Conservation (phyloP, 2,329 filamentous ascomycete species). For the Fusarium sp. region DNA sequence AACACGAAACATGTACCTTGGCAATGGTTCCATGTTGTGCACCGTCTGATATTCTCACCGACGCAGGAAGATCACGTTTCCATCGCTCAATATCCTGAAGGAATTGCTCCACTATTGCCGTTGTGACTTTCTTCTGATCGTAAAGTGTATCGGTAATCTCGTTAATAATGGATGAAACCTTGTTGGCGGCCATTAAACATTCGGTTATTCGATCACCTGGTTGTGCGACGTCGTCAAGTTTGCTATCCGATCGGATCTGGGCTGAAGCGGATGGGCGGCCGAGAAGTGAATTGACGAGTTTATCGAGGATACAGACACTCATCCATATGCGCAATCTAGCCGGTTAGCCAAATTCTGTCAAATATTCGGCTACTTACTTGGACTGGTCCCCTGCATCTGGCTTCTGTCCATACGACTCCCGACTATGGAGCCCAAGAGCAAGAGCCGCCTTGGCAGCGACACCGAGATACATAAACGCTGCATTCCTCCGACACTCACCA, state of each 20-base stretch:
- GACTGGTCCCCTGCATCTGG: conserved; percentile 29
- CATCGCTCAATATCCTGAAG: conserved; percentile 57
- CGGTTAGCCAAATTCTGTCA: not conserved
- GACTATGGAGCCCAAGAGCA: conserved; percentile 64
- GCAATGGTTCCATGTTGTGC: conserved; percentile 55
- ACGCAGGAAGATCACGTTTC: conserved; percentile 57
- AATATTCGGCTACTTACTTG: conserved; percentile 23
- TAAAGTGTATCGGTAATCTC: conserved; percentile 58
- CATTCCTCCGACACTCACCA: conserved; percentile 68
- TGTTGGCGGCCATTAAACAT: conserved; percentile 55
- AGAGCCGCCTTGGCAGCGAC: conserved; percentile 68
- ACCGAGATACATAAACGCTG: conserved; percentile 72
- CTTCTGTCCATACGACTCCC: conserved; percentile 37
- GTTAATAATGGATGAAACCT: conserved; percentile 57
- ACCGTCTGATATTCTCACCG: conserved; percentile 36
- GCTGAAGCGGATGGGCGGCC: conserved; percentile 52
- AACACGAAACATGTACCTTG: conserved; percentile 65
- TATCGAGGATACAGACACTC: conserved; percentile 54
- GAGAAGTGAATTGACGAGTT: conserved; percentile 53
- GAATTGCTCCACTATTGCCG: conserved; percentile 52
- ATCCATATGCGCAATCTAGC: conserved; percentile 51
- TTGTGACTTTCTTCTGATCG: conserved; percentile 50
- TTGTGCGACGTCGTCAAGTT: conserved; percentile 24
- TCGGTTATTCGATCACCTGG: conserved; percentile 38
- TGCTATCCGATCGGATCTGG: conserved; percentile 26